Evolutionary conservation across 371 early-diverging fungal species (phyloP).

Genomic region (Mucor plumbeus): DNA sequence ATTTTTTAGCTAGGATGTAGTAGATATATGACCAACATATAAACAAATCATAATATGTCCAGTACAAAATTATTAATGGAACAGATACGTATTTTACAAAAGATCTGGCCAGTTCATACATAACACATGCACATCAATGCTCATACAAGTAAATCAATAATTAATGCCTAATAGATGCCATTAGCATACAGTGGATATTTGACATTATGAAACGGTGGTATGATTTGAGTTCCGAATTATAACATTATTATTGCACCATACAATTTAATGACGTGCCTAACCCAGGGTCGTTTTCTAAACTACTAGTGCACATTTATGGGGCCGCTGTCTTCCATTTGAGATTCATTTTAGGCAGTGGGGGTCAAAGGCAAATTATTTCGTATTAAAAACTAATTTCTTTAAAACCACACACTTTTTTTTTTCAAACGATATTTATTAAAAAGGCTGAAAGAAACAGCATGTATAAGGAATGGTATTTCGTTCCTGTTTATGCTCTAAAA

Average conservation of each 20-base stretch:
- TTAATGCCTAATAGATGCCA: too few relatives aligned
- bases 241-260: not conserved
- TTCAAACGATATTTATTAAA: not conserved
- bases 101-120: too few relatives aligned
- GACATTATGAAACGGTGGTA: too few relatives aligned
- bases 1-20: too few relatives aligned
- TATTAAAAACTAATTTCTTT: too few relatives aligned
- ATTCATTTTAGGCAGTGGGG: not conserved
- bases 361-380: not conserved
- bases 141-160: too few relatives aligned
- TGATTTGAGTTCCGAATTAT: conserved; percentile 1
- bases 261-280: not conserved
- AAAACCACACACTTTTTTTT: not conserved
- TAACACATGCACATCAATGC: too few relatives aligned
- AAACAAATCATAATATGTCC: too few relatives aligned
- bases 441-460: conserved; percentile 25
- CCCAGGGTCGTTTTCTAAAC: not conserved
- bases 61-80: too few relatives aligned
- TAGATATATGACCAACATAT: too few relatives aligned
- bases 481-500: conserved; percentile 35
- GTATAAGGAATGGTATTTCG: conserved; percentile 38
- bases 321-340: not conserved
- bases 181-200: too few relatives aligned
- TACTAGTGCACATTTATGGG: conserved; percentile 5
- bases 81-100: too few relatives aligned